Conservation (phyloP, 2,329 filamentous ascomycete genomes). For the Hawksworthiomyces lignivorus region DNA sequence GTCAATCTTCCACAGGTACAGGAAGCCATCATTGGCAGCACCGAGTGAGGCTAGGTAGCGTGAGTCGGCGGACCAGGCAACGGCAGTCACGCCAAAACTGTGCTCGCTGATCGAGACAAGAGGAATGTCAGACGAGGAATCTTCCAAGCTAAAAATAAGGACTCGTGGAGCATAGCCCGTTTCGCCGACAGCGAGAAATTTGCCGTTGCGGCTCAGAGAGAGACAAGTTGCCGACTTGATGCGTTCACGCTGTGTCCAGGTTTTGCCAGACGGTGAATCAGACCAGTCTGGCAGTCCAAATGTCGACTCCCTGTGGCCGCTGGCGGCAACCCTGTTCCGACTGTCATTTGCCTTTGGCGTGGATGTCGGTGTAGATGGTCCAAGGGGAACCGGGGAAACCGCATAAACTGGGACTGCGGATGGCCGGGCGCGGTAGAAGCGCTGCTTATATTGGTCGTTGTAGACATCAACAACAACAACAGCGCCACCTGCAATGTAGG, state of each 20-base stretch:
- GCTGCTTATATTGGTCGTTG: slow-evolving; percentile 60
- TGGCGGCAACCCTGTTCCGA: slow-evolving; percentile 44
- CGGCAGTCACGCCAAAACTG: slow-evolving; percentile 76
- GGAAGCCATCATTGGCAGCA: slow-evolving; percentile 82
- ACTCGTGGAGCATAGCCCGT: slow-evolving; percentile 90
- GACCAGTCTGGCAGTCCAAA: slow-evolving; percentile 42
- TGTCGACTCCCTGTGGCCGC: slow-evolving; percentile 37
- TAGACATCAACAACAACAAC: slow-evolving; percentile 83
- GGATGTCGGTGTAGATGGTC: slow-evolving; percentile 42
- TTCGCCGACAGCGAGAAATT: slow-evolving; percentile 86
- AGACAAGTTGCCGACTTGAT: slow-evolving; percentile 93
- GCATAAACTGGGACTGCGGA: slow-evolving; percentile 61
- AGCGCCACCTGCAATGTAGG: slow-evolving; percentile 86
- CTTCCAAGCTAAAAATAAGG: slow-evolving; percentile 78
- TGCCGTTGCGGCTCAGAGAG: slow-evolving; percentile 78
- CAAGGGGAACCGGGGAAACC: slow-evolving; percentile 42
- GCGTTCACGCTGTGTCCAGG: slow-evolving; percentile 81
- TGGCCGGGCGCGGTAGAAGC: slow-evolving; percentile 84
- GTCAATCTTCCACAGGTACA: slow-evolving; percentile 86
- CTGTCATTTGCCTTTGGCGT: slow-evolving; percentile 58
- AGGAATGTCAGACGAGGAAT: slow-evolving; percentile 71
- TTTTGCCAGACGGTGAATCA: slow-evolving; percentile 60
- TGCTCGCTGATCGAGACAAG: slow-evolving; percentile 84
- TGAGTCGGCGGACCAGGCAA: slow-evolving; percentile 84
- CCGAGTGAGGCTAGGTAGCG: slow-evolving; percentile 84